Evolutionary conservation across 306 rosid genomes (phyloP).

Genomic region (Sphenostylis stenocarpa): DNA sequence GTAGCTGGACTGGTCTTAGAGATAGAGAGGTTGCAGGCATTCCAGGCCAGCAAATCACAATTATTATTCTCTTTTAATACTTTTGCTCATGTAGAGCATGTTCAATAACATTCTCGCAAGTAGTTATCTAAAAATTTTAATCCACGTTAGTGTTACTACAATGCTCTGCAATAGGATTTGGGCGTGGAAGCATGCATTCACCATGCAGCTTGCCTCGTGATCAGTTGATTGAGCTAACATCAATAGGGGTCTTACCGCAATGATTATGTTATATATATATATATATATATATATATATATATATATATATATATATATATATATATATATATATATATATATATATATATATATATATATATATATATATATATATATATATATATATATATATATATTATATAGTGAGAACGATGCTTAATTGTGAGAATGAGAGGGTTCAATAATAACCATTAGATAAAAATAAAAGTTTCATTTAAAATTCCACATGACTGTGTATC

Average conservation of each 20-base stretch:
- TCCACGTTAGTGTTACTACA: background rate
- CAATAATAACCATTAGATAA: too few species aligned
- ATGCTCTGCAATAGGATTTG: background rate
- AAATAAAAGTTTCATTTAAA: too few species aligned
- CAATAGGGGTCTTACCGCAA: background rate
- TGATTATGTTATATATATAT: background rate
- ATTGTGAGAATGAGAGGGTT: too few species aligned
- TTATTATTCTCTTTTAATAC: background rate
- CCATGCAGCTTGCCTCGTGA: background rate
- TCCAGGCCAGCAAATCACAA: background rate
- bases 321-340: too few species aligned
- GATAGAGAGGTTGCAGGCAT: slow-evolving; percentile 1
- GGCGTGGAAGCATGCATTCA: slow-evolving; percentile 15
- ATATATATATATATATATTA: too few species aligned
- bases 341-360: too few species aligned
- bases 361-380: too few species aligned
- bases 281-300: too few species aligned
- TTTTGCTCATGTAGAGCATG: background rate
- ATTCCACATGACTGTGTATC: too few species aligned
- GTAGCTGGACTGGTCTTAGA: background rate
- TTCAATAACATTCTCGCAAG: background rate
- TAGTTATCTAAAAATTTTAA: background rate
- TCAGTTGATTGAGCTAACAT: background rate
- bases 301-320: too few species aligned
- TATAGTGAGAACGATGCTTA: too few species aligned